Evolutionary conservation across 106 monocot genomes (phyloP), one percentile per base, ranked within the genome.

Genomic region (Dactylorhiza incarnata): DNA sequence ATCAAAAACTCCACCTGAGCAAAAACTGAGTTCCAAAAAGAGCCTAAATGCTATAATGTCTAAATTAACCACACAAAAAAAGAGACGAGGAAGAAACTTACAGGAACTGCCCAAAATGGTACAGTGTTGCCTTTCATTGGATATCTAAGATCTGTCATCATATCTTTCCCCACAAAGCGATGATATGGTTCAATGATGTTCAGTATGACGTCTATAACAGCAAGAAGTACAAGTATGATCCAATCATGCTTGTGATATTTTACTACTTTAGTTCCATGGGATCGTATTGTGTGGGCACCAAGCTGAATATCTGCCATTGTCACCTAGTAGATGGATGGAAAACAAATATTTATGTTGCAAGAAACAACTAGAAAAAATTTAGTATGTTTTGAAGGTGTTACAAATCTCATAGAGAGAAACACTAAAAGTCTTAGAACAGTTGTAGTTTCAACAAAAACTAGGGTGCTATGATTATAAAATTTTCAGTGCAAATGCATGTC

Each of bases 91-190:
- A 3, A 59, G 58, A 9, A 54, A 73, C 79, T 29, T 78, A 91
- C 90, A 48, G 85, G 87, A 55, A 91, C 90, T 45, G 90, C 85
- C 90, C 90, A 91, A 75, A 88, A 77, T 29, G 90, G 90, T 5
- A 91, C 83, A 0, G 87, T 88, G 50, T 88, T 88, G 71, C 66
- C 11, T 69, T 91, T 91, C 45, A 85, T 45, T 8, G 90, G 90
- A 76, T 91, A 91, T 70, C 79, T 85, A 2, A 91, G 81, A 65
- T 88, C 90, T 24, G 83, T 86, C 90, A 87, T 77, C 84, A 87
- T 85, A 68, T 84, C 85, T 59, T 63, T 49, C 17, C 87, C 85
- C 37, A 91, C 90, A 80, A 91, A 91, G 13, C 90, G 90, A 23
- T 88, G 82, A 75, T 80, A 91, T 11, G 90, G 87, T 53, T 85